Evolutionary conservation across 352 stramenopile genomes (phyloP).

Genomic region (Pythium dissotocum): DNA sequence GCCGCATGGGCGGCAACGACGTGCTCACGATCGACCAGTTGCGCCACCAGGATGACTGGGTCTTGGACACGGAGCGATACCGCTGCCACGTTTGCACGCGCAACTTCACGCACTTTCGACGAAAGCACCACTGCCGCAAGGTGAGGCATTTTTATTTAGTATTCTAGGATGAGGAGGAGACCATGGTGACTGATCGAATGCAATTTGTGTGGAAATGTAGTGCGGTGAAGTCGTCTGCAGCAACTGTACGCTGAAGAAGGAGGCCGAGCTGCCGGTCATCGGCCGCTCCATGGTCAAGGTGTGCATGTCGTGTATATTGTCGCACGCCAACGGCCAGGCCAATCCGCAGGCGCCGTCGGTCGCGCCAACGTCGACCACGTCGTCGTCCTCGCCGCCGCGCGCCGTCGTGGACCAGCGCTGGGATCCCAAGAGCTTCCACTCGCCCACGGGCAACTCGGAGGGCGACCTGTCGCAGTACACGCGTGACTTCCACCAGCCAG

Average conservation of each 20-base stretch:
- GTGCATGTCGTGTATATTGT: slow-evolving; percentile 90
- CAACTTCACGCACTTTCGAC: slow-evolving; percentile 87
- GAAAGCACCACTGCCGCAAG: slow-evolving; percentile 90
- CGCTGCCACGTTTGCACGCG: slow-evolving; percentile 87
- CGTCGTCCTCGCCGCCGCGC: slow-evolving; percentile 42
- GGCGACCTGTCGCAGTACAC: slow-evolving; percentile 77
- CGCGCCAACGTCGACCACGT: slow-evolving; percentile 39
- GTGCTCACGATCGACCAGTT: slow-evolving; percentile 89
- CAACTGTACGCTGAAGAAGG: slow-evolving; percentile 88
- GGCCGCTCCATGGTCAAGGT: slow-evolving; percentile 82
- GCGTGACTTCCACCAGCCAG: slow-evolving; percentile 72
- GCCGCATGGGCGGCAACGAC: slow-evolving; percentile 75
- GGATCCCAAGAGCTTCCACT: slow-evolving; percentile 85
- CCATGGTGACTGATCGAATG: background rate
- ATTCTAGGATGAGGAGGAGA: slow-evolving; percentile 1
- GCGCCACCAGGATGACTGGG: slow-evolving; percentile 87
- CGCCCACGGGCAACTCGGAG: slow-evolving; percentile 76
- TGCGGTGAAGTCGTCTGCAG: slow-evolving; percentile 87
- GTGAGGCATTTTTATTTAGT: slow-evolving; percentile 28
- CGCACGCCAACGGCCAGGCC: slow-evolving; percentile 73
- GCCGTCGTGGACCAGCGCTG: slow-evolving; percentile 47
- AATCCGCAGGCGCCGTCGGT: slow-evolving; percentile 61
- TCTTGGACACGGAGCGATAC: slow-evolving; percentile 86
- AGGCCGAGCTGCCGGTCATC: slow-evolving; percentile 83
- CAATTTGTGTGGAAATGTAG: slow-evolving; percentile 29